A percentile compares a stretch with the other conserved stretches of the same genome.
phyloP scores from a whole-genome alignment of 1,139 yeast species.

The Magnusiomyces suaveolens region DNA sequence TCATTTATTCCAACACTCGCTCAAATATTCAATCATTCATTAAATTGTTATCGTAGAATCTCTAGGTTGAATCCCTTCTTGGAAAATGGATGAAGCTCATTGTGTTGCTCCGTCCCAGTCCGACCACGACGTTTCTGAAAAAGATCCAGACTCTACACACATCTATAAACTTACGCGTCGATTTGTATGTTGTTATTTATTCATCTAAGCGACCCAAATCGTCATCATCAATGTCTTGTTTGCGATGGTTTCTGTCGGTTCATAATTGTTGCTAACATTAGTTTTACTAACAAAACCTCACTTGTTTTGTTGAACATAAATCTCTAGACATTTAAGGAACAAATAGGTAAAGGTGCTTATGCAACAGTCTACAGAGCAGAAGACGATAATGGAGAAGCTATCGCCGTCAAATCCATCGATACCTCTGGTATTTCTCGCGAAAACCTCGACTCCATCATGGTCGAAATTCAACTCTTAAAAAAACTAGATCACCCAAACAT shows the following conservation, averaged over 20 bases:
- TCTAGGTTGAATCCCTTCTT: background rate
- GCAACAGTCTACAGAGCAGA: conserved; percentile 65
- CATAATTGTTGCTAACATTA: too few relatives aligned
- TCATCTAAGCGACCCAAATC: too few relatives aligned
- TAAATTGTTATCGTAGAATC: too few relatives aligned
- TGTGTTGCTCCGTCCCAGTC: background rate
- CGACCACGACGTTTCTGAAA: background rate
- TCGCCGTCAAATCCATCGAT: conserved; percentile 94
- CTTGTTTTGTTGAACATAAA: too few relatives aligned
- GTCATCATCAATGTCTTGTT: background rate
- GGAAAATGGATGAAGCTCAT: background rate
- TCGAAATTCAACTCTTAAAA: conserved; percentile 70
- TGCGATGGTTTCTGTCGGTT: background rate
- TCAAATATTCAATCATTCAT: too few relatives aligned
- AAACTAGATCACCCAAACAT: conserved; percentile 85
- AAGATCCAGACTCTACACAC: background rate
- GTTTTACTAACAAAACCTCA: background rate
- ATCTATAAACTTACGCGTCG: background rate
- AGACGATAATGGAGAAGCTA: conserved; percentile 76
- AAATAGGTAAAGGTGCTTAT: conserved; percentile 70
- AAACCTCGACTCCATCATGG: conserved; percentile 66
- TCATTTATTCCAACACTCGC: too few relatives aligned
- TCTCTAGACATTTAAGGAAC: background rate
- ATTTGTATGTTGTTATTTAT: background rate
- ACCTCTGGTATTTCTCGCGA: conserved; percentile 38